Evolutionary conservation across 2,329 filamentous ascomycete genomes (phyloP).

Genomic region (Penicillium capsulatum): DNA sequence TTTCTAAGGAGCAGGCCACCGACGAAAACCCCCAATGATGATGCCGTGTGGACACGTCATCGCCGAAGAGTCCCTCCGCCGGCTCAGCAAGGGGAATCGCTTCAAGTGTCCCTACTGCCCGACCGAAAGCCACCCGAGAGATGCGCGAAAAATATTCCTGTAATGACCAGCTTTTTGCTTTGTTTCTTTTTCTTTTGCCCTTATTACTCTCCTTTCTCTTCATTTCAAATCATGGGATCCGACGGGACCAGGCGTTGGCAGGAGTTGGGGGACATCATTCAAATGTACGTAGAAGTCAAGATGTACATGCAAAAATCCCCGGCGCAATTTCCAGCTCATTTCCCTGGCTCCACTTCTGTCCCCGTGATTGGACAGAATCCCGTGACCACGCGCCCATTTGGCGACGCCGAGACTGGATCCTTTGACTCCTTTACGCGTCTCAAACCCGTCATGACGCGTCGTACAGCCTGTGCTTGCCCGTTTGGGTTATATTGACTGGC

Average conservation of each 20-base stretch:
- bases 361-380: slow-evolving; percentile 24
- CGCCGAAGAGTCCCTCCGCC: slow-evolving; percentile 74
- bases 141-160: slow-evolving; percentile 69
- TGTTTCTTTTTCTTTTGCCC: no score
- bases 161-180: slow-evolving; percentile 36
- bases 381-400: slow-evolving; percentile 39
- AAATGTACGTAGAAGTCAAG: no score
- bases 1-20: slow-evolving; percentile 93
- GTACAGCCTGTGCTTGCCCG: slow-evolving; percentile 7
- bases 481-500: slow-evolving; percentile 14
- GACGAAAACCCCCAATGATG: slow-evolving; percentile 95
- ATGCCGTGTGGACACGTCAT: slow-evolving; percentile 94
- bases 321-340: no score
- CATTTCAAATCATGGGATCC: no score
- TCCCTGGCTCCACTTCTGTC: slow-evolving; percentile 5
- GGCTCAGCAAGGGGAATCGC: slow-evolving; percentile 69
- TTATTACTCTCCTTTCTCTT: neutral
- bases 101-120: slow-evolving; percentile 99
- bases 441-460: slow-evolving; percentile 21
- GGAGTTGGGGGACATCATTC: no score
- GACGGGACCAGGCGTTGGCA: no score
- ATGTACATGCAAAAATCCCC: no score
- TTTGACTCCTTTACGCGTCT: slow-evolving; percentile 34
- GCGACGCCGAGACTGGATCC: slow-evolving; percentile 21
- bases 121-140: slow-evolving; percentile 69